A percentile compares a stretch with the other conserved stretches of the same genome.
These are phyloP conservation scores for Gremmenia infestans DNA, from an alignment of 2,329 filamentous ascomycete species.

Conservation along the genomic window DNA sequence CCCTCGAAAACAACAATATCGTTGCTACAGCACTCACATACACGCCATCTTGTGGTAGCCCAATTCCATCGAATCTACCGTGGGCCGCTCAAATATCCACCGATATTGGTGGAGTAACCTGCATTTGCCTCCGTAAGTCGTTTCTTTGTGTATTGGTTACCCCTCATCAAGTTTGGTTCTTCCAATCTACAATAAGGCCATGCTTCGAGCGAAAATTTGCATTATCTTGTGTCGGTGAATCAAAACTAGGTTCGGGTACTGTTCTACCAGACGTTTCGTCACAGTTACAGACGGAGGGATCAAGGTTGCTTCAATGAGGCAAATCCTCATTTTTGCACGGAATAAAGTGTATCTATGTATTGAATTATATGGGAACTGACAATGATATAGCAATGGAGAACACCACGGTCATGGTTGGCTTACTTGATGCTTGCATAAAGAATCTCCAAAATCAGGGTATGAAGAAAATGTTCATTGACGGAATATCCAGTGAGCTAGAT, in stretches of 20 bases:
- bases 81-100: slow-evolving; percentile 48
- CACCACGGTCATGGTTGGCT: slow-evolving; percentile 47
- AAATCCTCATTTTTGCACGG: too few relatives aligned
- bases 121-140: slow-evolving; percentile 53
- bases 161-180: neutral
- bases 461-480: slow-evolving; percentile 51
- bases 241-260: too few relatives aligned
- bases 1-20: slow-evolving; percentile 43
- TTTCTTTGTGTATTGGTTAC: slow-evolving; percentile 1
- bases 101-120: slow-evolving; percentile 54
- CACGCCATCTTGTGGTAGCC: slow-evolving; percentile 41
- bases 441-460: slow-evolving; percentile 45
- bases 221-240: too few relatives aligned
- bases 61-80: slow-evolving; percentile 46
- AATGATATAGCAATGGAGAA: slow-evolving; percentile 18
- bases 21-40: slow-evolving; percentile 53
- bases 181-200: neutral
- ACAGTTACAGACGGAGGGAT: too few relatives aligned
- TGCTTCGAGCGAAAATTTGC: too few relatives aligned
- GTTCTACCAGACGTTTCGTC: too few relatives aligned
- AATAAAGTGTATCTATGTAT: too few relatives aligned
- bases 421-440: slow-evolving; percentile 49
- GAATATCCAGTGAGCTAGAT: slow-evolving; percentile 45
- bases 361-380: slow-evolving; percentile 5
- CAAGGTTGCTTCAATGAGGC: neutral